Conservation (phyloP, 2,329 filamentous ascomycete species). For the Graphilbum ipis-grandicollis region DNA sequence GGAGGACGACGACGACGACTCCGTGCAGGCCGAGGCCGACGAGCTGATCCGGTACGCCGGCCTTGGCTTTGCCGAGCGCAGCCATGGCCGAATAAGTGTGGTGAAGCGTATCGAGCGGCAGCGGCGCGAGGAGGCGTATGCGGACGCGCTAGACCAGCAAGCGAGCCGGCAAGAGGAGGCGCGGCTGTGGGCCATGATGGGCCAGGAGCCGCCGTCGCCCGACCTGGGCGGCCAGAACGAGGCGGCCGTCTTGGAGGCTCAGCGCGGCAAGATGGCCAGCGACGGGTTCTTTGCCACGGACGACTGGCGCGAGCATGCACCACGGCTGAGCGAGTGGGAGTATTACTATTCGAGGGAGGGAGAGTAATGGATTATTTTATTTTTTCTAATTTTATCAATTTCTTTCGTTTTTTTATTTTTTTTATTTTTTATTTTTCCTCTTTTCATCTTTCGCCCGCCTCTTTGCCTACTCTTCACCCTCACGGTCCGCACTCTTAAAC, state of each 20-base stretch:
- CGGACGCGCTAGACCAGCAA: constrained; percentile 23
- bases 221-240: no score
- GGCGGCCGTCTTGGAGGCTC: constrained; percentile 11
- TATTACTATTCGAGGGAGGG: neutral
- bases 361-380: no score
- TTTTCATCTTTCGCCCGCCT: no score
- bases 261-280: constrained; percentile 13
- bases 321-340: constrained; percentile 27
- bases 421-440: no score
- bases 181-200: constrained; percentile 27
- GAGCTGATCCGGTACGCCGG: constrained; percentile 26
- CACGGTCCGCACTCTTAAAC: constrained; percentile 30
- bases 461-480: neutral
- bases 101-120: constrained; percentile 22
- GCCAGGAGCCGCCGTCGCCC: constrained; percentile 17
- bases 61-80: constrained; percentile 18
- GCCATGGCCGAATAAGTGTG: constrained; percentile 14
- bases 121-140: constrained; percentile 23
- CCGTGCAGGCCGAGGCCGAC: constrained; percentile 17
- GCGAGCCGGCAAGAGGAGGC: constrained; percentile 23
- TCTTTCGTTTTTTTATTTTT: no score
- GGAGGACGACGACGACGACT: neutral
- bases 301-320: constrained; percentile 21
- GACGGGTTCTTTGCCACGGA: constrained; percentile 16
- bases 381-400: no score